A percentile compares a stretch with the other conserved stretches of the same genome.
Conservation (phyloP, 106 monocot species). For the Acanthochlamys bracteata region DNA sequence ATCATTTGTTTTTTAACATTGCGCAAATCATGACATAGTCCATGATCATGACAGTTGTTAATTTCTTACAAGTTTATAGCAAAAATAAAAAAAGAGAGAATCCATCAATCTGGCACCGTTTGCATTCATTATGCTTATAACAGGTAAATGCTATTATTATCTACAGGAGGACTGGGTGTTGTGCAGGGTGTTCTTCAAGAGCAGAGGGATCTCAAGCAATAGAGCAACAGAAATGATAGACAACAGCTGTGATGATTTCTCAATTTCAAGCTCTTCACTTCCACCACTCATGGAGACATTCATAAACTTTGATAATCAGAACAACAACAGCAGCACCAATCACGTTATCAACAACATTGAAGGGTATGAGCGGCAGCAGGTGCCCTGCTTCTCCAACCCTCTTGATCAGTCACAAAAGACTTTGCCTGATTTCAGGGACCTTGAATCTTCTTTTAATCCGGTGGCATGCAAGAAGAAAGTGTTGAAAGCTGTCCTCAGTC, state of each 20-base stretch:
- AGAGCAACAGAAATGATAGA: background rate
- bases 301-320: conserved; percentile 25
- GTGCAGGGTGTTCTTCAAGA: conserved; percentile 77
- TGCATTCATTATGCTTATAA: background rate
- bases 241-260: conserved; percentile 15
- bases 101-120: no score
- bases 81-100: no score
- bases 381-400: conserved; percentile 87
- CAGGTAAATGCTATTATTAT: background rate
- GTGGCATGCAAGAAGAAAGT: conserved; percentile 12
- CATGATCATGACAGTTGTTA: no score
- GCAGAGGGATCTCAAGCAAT: conserved; percentile 16
- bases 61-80: no score
- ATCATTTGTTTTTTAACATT: no score
- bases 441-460: background rate
- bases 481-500: conserved; percentile 27
- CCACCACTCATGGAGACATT: conserved; percentile 53
- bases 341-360: conserved; percentile 9
- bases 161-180: conserved; percentile 78
- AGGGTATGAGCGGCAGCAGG: conserved; percentile 32
- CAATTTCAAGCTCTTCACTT: conserved; percentile 32
- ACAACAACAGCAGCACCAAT: conserved; percentile 1
- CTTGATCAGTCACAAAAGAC: background rate
- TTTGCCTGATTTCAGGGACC: background rate
- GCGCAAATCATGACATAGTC: no score